Conservation (phyloP, 177 flowering plant genomes). For the Vitis hybrid region DNA sequence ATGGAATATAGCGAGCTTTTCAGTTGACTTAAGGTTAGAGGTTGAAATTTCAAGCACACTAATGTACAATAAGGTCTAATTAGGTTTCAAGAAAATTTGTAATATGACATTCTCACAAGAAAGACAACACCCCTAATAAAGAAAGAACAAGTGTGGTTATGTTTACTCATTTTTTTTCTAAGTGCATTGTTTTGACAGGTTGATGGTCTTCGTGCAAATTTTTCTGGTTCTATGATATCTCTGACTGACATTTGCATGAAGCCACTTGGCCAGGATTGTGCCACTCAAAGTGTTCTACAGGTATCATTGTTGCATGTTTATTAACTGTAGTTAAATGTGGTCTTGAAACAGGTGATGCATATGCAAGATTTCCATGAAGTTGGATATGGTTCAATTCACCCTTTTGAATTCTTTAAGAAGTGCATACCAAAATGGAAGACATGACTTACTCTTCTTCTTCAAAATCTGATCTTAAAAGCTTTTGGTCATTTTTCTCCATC, state of each 20-base stretch:
- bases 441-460: not conserved
- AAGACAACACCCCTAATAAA: not conserved
- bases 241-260: conserved; percentile 88
- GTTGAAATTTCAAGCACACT: no score
- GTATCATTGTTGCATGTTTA: conserved; percentile 24
- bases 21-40: no score
- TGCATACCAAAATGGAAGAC: not conserved
- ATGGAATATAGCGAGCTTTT: no score
- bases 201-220: conserved; percentile 80
- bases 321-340: not conserved
- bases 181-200: conserved; percentile 44
- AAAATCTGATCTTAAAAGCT: not conserved
- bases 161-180: not conserved
- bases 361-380: not conserved
- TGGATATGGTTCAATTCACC: not conserved
- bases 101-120: no score
- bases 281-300: conserved; percentile 93
- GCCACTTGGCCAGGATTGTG: conserved; percentile 93
- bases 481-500: not conserved
- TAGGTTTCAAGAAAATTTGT: no score
- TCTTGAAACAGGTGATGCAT: not conserved
- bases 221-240: conserved; percentile 70
- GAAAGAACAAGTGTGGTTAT: not conserved
- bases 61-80: no score
- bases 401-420: not conserved